These are phyloP conservation scores for Euphrasia arctica DNA, from an alignment of 305 asterid species.

Conservation along the genomic window DNA sequence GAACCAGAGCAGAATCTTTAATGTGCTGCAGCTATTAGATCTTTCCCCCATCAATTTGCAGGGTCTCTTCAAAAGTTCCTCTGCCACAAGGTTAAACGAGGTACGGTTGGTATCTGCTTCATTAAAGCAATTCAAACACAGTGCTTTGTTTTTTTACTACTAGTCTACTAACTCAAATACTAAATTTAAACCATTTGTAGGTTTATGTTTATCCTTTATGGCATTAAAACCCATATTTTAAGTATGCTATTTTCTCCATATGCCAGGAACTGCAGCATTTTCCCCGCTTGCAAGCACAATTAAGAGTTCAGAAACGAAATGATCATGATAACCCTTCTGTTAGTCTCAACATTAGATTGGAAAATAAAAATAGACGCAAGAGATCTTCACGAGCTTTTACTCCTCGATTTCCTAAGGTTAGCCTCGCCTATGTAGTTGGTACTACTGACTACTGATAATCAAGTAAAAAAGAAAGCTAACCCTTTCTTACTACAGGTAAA, in stretches of 20 bases:
- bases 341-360: conserved; percentile 63
- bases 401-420: conserved; percentile 92
- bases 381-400: conserved; percentile 66
- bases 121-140: conserved; percentile 18
- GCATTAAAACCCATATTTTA: neutral
- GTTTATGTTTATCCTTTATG: conserved; percentile 4
- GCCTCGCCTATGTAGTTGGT: conserved; percentile 12
- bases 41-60: conserved; percentile 44
- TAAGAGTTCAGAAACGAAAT: conserved; percentile 57
- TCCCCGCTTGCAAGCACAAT: conserved; percentile 60
- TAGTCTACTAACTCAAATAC: neutral
- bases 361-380: conserved; percentile 45
- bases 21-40: conserved; percentile 66
- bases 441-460: conserved; percentile 8
- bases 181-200: neutral
- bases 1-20: conserved; percentile 56
- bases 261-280: conserved; percentile 76
- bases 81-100: conserved; percentile 64
- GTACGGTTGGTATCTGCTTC: conserved; percentile 37
- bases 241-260: conserved; percentile 14
- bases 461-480: conserved; percentile 26
- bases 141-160: neutral
- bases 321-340: conserved; percentile 32
- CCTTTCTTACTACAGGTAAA: conserved; percentile 51
- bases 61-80: conserved; percentile 44